A percentile compares a stretch with the other conserved stretches of the same genome.
Conservation (phyloP, 2,329 filamentous ascomycete species). For the Alternaria viburni region DNA sequence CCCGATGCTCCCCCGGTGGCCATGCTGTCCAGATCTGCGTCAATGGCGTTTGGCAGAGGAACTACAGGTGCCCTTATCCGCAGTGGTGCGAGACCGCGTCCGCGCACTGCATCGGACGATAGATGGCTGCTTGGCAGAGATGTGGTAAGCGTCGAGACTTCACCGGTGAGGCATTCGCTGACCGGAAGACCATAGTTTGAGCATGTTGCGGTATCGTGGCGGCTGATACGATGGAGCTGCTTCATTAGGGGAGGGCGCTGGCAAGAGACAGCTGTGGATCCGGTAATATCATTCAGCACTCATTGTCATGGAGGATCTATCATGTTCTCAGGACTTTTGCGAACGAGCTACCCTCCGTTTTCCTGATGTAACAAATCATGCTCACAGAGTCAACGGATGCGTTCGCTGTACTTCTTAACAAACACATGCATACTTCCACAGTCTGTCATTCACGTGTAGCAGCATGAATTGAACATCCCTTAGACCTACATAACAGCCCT, state of each 20-base stretch:
- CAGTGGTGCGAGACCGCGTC: neutral
- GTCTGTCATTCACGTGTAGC: too few species aligned
- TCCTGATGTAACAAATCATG: neutral
- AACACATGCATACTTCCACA: too few species aligned
- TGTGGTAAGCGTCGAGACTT: neutral
- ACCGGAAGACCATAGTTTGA: neutral
- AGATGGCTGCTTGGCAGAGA: neutral
- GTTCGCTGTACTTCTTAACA: too few species aligned
- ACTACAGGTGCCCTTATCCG: neutral
- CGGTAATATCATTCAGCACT: neutral
- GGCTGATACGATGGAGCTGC: neutral
- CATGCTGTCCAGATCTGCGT: neutral
- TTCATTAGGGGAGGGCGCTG: neutral
- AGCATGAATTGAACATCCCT: too few species aligned
- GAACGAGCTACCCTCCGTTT: neutral
- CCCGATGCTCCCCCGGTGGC: neutral
- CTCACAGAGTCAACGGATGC: neutral
- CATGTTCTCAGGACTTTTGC: neutral
- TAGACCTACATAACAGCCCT: too few species aligned
- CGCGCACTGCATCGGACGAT: neutral
- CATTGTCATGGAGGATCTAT: neutral
- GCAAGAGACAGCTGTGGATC: neutral
- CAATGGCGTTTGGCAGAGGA: neutral
- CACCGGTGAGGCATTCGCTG: neutral
- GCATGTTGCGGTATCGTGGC: neutral